Evolutionary conservation across 2,329 filamentous ascomycete species (phyloP).

Genomic region (Meredithiella fracta): DNA sequence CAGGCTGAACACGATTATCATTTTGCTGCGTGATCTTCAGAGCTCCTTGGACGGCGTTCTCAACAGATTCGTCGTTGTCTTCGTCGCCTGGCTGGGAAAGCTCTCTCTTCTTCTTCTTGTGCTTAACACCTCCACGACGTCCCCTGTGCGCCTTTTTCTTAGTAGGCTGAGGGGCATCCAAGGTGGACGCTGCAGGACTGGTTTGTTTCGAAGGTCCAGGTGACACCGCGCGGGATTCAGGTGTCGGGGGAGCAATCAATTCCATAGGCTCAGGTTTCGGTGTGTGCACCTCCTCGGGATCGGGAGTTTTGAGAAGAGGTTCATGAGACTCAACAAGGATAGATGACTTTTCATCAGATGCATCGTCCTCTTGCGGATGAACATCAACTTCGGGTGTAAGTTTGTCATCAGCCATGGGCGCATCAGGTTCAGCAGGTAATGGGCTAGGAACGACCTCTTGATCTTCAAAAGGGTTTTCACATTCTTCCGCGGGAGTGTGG

Average conservation of each 20-base stretch:
- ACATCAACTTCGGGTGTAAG: background rate
- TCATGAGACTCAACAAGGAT: background rate
- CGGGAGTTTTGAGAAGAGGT: background rate
- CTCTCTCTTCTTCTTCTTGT: constrained; percentile 40
- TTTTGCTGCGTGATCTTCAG: constrained; percentile 39
- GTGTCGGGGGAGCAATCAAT: background rate
- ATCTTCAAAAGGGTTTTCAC: constrained; percentile 8
- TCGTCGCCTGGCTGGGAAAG: constrained; percentile 37
- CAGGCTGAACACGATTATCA: constrained; percentile 36
- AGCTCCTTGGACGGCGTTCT: constrained; percentile 44
- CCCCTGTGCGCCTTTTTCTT: constrained; percentile 55
- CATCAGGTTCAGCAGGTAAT: background rate
- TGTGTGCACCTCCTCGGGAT: background rate
- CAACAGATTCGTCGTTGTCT: constrained; percentile 29
- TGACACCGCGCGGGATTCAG: background rate
- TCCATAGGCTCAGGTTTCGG: background rate
- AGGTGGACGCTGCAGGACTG: constrained; percentile 17
- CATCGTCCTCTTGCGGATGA: background rate
- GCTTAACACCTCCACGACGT: constrained; percentile 53
- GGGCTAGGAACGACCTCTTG: background rate
- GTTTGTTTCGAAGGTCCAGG: constrained; percentile 9
- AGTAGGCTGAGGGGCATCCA: constrained; percentile 19
- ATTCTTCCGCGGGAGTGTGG: constrained; percentile 11
- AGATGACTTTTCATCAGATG: background rate
- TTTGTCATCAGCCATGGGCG: background rate